These are phyloP conservation scores for Shiraia sp. DNA, from an alignment of 2,329 filamentous ascomycete genomes.

Conservation along the genomic window DNA sequence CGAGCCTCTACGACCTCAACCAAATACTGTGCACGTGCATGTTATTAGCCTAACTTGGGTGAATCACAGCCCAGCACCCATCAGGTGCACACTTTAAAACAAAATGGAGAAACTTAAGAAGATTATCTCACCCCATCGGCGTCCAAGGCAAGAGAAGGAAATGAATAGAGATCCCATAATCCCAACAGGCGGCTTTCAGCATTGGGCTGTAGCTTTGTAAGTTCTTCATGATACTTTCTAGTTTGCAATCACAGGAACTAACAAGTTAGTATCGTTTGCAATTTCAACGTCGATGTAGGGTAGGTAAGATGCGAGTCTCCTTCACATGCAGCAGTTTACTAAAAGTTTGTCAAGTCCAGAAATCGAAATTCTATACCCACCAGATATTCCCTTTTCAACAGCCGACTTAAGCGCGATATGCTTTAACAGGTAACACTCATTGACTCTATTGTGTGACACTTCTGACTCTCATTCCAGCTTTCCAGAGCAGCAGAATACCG, in stretches of 20 bases:
- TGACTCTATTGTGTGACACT: neutral
- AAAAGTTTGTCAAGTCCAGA: conserved; percentile 39
- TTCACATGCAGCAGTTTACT: conserved; percentile 2
- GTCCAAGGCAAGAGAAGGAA: conserved; percentile 26
- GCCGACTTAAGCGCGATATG: conserved; percentile 47
- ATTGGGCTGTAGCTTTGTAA: conserved; percentile 49
- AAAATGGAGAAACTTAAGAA: conserved; percentile 43
- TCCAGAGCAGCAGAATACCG: conserved; percentile 48
- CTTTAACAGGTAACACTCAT: conserved; percentile 44
- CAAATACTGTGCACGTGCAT: too few relatives aligned
- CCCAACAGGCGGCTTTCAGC: conserved; percentile 34
- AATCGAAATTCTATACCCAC: conserved; percentile 48
- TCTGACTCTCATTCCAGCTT: conserved; percentile 36
- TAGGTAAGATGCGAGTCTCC: conserved; percentile 18
- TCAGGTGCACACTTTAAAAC: conserved; percentile 21
- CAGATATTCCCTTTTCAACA: conserved; percentile 42
- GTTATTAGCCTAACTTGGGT: conserved; percentile 6
- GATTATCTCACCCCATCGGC: conserved; percentile 31
- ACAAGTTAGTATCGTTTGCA: conserved; percentile 43
- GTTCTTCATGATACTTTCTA: conserved; percentile 3
- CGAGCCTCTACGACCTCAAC: too few relatives aligned
- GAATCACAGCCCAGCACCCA: conserved; percentile 20
- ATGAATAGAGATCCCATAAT: conserved; percentile 22
- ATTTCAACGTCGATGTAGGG: conserved; percentile 51
- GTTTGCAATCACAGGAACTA: conserved; percentile 12